Evolutionary conservation across 2,329 filamentous ascomycete species (phyloP).

Genomic region (Penicillium italicum): DNA sequence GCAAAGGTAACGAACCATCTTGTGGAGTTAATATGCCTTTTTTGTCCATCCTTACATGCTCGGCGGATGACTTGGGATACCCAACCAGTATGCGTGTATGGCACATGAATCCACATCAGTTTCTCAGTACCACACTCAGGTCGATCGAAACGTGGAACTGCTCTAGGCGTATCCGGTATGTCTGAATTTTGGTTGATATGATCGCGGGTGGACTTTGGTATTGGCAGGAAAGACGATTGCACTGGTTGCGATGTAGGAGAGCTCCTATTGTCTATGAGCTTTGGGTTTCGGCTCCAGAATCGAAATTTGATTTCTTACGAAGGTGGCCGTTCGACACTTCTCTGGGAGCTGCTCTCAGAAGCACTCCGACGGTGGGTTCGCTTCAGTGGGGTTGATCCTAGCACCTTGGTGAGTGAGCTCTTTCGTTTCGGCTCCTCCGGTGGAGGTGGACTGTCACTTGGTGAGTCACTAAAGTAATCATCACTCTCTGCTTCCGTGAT

Average conservation of each 20-base stretch:
- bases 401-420: slow-evolving; percentile 10
- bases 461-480: slow-evolving; percentile 16
- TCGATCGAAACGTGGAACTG: slow-evolving; percentile 30
- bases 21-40: neutral
- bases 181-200: slow-evolving; percentile 23
- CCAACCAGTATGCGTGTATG: slow-evolving; percentile 30
- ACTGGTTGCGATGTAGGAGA: slow-evolving; percentile 18
- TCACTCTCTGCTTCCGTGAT: slow-evolving; percentile 27
- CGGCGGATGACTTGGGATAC: slow-evolving; percentile 22
- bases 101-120: slow-evolving; percentile 35
- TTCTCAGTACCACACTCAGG: slow-evolving; percentile 34
- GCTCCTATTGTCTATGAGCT: neutral
- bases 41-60: slow-evolving; percentile 25
- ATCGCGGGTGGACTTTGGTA: slow-evolving; percentile 25
- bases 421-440: slow-evolving; percentile 5
- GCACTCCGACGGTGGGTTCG: slow-evolving; percentile 10
- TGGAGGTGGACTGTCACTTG: slow-evolving; percentile 17
- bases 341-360: slow-evolving; percentile 18
- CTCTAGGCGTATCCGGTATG: slow-evolving; percentile 23
- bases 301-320: slow-evolving; percentile 12
- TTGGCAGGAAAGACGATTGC: slow-evolving; percentile 23
- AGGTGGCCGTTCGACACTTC: slow-evolving; percentile 14
- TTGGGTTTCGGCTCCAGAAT: neutral
- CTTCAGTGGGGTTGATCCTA: slow-evolving; percentile 8
- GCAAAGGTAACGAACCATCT: accelerated